phyloP scores from a whole-genome alignment of 352 stramenopile species.

The Pythium apleroticum region DNA sequence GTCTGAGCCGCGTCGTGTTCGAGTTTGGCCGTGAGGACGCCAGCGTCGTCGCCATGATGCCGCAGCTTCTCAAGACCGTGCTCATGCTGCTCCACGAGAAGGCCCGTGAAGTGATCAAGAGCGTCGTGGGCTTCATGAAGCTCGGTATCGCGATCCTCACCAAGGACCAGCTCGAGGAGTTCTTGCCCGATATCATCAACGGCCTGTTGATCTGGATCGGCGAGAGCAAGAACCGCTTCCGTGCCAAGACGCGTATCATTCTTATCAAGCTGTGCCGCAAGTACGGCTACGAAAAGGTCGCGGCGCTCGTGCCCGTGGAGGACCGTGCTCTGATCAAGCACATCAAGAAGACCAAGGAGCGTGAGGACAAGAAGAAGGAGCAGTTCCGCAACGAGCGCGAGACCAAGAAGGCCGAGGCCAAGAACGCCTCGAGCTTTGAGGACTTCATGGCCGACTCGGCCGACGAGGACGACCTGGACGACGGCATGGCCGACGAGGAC shows the following conservation, averaged over 20 bases:
- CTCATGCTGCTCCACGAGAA: conserved; percentile 93
- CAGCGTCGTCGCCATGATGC: conserved; percentile 75
- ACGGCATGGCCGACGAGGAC: conserved; percentile 57
- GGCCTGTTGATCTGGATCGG: conserved; percentile 92
- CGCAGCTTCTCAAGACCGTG: conserved; percentile 90
- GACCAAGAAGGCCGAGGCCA: conserved; percentile 30
- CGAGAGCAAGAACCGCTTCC: conserved; percentile 95
- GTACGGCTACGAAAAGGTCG: conserved; percentile 92
- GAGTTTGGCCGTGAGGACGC: conserved; percentile 88
- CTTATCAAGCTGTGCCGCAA: conserved; percentile 94
- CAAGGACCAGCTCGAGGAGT: conserved; percentile 86
- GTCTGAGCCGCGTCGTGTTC: conserved; percentile 93
- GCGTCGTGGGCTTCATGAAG: conserved; percentile 95
- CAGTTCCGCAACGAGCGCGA: conserved; percentile 50
- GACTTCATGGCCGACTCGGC: conserved; percentile 84
- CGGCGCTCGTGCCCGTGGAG: conserved; percentile 86
- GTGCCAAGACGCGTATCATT: conserved; percentile 95
- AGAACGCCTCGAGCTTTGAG: conserved; percentile 44
- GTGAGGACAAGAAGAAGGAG: conserved; percentile 85
- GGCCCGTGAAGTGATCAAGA: conserved; percentile 95
- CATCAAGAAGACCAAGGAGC: conserved; percentile 95
- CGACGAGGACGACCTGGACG: conserved; percentile 77
- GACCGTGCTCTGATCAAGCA: conserved; percentile 93
- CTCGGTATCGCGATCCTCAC: conserved; percentile 92
- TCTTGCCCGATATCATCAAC: conserved; percentile 92